phyloP scores from a whole-genome alignment of 495 filamentous ascomycete species.

The Amphirosellinia nigrospora region DNA sequence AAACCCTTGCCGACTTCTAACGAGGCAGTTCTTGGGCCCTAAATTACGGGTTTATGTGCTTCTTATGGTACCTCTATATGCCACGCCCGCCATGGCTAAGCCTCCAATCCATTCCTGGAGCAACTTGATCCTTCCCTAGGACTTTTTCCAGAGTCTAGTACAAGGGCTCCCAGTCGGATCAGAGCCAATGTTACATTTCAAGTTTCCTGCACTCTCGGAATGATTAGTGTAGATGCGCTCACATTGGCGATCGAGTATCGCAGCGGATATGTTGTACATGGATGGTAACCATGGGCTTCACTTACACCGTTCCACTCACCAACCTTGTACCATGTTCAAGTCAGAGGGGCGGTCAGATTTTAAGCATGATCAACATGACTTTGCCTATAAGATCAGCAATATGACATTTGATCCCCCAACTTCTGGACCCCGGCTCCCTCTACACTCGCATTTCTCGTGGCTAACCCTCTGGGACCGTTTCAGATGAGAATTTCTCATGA shows the following conservation, averaged over 20 bases:
- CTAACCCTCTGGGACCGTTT: background rate
- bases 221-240: background rate
- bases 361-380: background rate
- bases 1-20: background rate
- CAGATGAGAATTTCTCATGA: background rate
- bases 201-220: background rate
- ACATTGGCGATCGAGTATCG: background rate
- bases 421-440: background rate
- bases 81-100: background rate
- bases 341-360: background rate
- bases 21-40: background rate
- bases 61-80: background rate
- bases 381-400: constrained; percentile 10
- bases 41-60: background rate
- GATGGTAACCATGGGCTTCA: background rate
- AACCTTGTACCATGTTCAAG: background rate
- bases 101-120: background rate
- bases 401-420: background rate
- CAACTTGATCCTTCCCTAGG: background rate
- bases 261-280: background rate
- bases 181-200: background rate
- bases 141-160: background rate
- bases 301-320: background rate
- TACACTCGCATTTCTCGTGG: background rate
- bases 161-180: background rate